Base-by-base conservation (phyloP, 2,329 filamentous ascomycete species). In the Cryphonectria naterciae region DNA sequence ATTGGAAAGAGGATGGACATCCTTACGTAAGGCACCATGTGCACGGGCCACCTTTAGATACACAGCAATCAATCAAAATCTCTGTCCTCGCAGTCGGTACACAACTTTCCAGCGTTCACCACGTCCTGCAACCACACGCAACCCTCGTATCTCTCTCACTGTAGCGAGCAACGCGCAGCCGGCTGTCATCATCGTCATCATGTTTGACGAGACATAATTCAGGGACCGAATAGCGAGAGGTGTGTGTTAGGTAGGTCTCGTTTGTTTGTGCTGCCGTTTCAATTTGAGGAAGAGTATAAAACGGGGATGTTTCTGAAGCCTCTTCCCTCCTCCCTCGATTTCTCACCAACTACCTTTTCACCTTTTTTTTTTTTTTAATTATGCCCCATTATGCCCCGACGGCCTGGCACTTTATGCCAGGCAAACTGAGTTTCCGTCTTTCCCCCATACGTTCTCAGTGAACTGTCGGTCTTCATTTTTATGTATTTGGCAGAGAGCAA, bases 391-490 rank as follows among this genome's bases (percentile, higher is more conserved):
- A 32, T 73, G 87, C 87, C 87, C 83, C 86, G 87, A 84, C 87
- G 85, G 84, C 85, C 83, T 78, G 82, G 83, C 82, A 78, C 75
- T 76, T 77, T 7, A 78, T 83, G 83, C 83, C 80, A 85, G 85
- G 88, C 87, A 88, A 88, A 90, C 89, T 89, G 88, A 88, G 86
- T 84, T 77, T 80, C 79, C 81, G 85, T 81, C 77, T 80, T 80
- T 32, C 32, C 82, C 79, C 86, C 82, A 87, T 93, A 91, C 91
- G 86, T 85, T 88, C 88, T 94, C 93, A 92, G 94, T 96, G 92
- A 86, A 86, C 87, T 87, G 90, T 92, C 89, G 86, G 83, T 82
- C 75, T 75, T 81, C 81, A 49, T 62, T 43, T 22, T 39, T 66
- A 64, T 58, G 62, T 39, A 11, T 46, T 62, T 68, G 93, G 94